Evolutionary conservation across 1,139 yeast genomes (phyloP).

Genomic region (Candida sp.): DNA sequence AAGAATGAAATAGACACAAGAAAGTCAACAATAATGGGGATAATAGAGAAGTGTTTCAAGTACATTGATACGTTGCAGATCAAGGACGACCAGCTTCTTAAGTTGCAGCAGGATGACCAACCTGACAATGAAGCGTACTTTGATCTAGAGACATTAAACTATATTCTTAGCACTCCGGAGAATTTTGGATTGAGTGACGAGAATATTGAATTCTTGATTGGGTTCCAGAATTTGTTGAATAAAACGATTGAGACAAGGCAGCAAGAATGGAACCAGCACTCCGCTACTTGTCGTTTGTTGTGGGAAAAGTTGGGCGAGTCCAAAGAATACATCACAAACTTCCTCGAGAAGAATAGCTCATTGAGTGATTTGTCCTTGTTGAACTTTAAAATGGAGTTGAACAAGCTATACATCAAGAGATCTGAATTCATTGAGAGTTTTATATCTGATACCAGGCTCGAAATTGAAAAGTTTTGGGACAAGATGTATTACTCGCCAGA

Average conservation of each 20-base stretch:
- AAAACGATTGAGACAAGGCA: constrained; percentile 36
- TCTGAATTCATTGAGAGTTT: constrained; percentile 69
- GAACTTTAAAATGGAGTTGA: constrained; percentile 56
- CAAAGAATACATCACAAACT: constrained; percentile 36
- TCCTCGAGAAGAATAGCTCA: constrained; percentile 37
- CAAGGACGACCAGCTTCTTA: constrained; percentile 36
- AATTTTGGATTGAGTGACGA: constrained; percentile 44
- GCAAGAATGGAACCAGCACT: constrained; percentile 34
- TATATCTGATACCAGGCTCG: constrained; percentile 61
- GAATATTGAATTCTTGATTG: constrained; percentile 36
- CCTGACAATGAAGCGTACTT: constrained; percentile 27
- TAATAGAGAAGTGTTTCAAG: constrained; percentile 30
- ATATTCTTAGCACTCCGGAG: constrained; percentile 40
- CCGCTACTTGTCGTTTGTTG: constrained; percentile 41
- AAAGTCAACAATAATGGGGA: constrained; percentile 23
- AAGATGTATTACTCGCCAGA: constrained; percentile 58
- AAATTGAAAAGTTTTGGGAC: constrained; percentile 67
- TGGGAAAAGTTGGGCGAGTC: constrained; percentile 57
- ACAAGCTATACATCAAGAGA: constrained; percentile 62
- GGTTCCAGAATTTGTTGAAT: constrained; percentile 30
- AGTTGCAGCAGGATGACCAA: constrained; percentile 29
- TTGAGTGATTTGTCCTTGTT: constrained; percentile 40
- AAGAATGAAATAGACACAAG: constrained; percentile 31
- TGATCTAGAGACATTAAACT: constrained; percentile 40
- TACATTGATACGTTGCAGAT: constrained; percentile 32